Evolutionary conservation across 1,139 yeast species (phyloP).

Genomic region (Yamadazyma oceani): DNA sequence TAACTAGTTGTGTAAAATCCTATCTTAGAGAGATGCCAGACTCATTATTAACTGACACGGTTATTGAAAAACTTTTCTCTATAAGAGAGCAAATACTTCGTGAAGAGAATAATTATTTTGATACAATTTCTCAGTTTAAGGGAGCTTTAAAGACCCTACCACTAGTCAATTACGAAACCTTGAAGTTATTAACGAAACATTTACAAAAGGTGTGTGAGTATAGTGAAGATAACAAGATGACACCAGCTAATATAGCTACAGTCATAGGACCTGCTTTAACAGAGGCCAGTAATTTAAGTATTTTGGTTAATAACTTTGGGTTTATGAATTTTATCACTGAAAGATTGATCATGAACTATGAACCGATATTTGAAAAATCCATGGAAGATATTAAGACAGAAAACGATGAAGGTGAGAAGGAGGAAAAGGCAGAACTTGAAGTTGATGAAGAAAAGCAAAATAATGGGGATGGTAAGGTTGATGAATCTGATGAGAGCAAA

Average conservation of each 20-base stretch:
- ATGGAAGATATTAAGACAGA: slow-evolving; percentile 6
- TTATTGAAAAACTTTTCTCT: slow-evolving; percentile 49
- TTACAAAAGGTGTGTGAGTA: slow-evolving; percentile 59
- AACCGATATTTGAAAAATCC: slow-evolving; percentile 33
- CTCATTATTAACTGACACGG: slow-evolving; percentile 64
- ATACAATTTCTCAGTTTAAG: slow-evolving; percentile 38
- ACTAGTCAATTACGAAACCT: slow-evolving; percentile 59
- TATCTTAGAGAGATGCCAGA: slow-evolving; percentile 88
- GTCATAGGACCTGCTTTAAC: slow-evolving; percentile 66
- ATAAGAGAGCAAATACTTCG: slow-evolving; percentile 29
- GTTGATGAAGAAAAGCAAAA: not conserved
- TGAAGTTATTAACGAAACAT: slow-evolving; percentile 69
- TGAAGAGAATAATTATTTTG: slow-evolving; percentile 8
- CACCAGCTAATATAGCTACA: slow-evolving; percentile 76
- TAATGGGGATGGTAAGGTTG: too few species aligned
- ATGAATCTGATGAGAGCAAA: too few species aligned
- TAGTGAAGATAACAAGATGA: slow-evolving; percentile 72
- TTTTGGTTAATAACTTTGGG: slow-evolving; percentile 53
- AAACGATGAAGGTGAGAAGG: slow-evolving; percentile 1
- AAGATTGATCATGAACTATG: slow-evolving; percentile 45
- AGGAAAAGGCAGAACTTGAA: not conserved
- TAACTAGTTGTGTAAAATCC: slow-evolving; percentile 86
- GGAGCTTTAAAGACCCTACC: slow-evolving; percentile 57
- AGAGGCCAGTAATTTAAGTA: slow-evolving; percentile 54
- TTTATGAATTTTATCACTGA: slow-evolving; percentile 56